Percentiles rank a stretch among this genome's conserved stretches.
These are phyloP conservation scores for Orychophragmus violaceus DNA, from an alignment of 345 rosid species.

Conservation along the genomic window DNA sequence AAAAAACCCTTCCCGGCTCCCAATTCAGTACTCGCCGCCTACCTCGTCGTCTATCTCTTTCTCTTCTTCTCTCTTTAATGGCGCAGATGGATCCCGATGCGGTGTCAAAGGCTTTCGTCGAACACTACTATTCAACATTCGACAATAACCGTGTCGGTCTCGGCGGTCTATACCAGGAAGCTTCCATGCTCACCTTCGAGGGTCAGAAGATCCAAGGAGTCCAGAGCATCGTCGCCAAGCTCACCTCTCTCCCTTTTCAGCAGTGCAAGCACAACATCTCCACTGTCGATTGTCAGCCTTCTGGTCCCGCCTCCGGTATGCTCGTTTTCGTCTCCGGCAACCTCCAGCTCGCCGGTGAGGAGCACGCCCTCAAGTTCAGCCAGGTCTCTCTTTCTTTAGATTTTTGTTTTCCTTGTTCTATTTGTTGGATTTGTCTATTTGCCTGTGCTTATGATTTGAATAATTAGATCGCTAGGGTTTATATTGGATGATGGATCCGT, in stretches of 20 bases:
- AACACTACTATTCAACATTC: conserved; percentile 84
- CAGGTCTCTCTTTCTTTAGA: conserved; percentile 35
- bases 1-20: background rate
- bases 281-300: conserved; percentile 96
- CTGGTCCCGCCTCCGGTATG: conserved; percentile 87
- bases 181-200: conserved; percentile 87
- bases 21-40: background rate
- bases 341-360: conserved; percentile 88
- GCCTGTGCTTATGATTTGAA: no score
- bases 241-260: conserved; percentile 76
- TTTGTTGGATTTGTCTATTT: no score
- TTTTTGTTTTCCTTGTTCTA: no score
- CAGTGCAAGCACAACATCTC: conserved; percentile 84
- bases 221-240: conserved; percentile 73
- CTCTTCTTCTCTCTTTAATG: background rate
- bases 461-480: background rate
- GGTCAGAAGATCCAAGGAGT: conserved; percentile 92
- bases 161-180: conserved; percentile 71
- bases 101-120: conserved; percentile 79
- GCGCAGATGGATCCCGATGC: conserved; percentile 76
- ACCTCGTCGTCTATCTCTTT: background rate
- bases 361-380: conserved; percentile 88
- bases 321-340: conserved; percentile 91
- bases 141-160: conserved; percentile 60
- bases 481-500: background rate